phyloP scores from a whole-genome alignment of 768 basidiomycete genomes.

The Serendipita sp. region DNA sequence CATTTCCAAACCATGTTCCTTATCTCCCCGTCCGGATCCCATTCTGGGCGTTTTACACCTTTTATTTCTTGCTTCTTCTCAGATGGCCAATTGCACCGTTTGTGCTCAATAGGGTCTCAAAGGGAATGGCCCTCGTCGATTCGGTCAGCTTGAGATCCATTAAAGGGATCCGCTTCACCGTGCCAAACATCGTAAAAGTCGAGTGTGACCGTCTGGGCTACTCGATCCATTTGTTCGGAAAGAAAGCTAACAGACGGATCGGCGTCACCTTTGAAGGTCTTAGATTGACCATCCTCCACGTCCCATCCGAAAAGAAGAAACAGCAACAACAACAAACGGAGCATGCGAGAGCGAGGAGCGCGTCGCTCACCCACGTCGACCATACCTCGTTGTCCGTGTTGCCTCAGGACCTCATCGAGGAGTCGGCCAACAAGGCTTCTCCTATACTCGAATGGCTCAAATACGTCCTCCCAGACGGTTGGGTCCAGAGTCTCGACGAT shows the following conservation, averaged over 20 bases:
- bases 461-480: background rate
- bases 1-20: background rate
- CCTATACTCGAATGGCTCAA: constrained; percentile 2
- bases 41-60: background rate
- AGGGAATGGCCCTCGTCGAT: background rate
- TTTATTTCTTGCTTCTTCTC: background rate
- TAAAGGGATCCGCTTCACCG: background rate
- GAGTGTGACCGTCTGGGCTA: constrained; percentile 2
- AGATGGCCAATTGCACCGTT: constrained; percentile 1
- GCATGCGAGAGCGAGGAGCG: background rate
- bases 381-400: background rate
- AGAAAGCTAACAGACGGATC: background rate
- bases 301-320: background rate
- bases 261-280: background rate
- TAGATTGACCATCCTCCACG: background rate
- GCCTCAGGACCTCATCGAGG: background rate
- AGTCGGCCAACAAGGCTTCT: background rate
- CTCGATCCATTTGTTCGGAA: background rate
- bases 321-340: background rate
- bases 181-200: background rate
- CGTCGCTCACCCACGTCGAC: background rate
- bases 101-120: background rate
- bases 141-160: constrained; percentile 1
- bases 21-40: background rate
- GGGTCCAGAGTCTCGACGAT: background rate